Conservation (phyloP, 805 yeast genomes). For the Candida sanyiensis region DNA sequence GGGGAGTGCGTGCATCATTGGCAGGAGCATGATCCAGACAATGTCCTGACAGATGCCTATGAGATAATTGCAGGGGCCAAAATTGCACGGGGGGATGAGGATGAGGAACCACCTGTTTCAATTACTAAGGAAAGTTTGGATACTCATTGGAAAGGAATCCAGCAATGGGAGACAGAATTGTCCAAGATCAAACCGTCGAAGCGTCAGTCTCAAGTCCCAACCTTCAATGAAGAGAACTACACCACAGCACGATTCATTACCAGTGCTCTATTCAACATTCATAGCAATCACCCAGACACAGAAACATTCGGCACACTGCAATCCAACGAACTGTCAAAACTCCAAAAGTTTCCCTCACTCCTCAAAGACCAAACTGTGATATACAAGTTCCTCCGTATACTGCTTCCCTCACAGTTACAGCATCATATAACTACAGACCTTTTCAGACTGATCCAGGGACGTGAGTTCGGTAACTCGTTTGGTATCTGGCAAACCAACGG, state of each 20-base stretch:
- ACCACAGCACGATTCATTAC: slow-evolving; percentile 45
- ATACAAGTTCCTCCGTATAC: slow-evolving; percentile 41
- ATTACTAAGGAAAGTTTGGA: slow-evolving; percentile 21
- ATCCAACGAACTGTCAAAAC: slow-evolving; percentile 45
- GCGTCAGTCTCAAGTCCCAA: slow-evolving; percentile 33
- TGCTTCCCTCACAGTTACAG: slow-evolving; percentile 33
- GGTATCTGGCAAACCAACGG: slow-evolving; percentile 55
- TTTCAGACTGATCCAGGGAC: slow-evolving; percentile 47
- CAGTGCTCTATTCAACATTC: slow-evolving; percentile 30
- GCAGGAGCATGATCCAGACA: slow-evolving; percentile 26
- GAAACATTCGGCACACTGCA: slow-evolving; percentile 38
- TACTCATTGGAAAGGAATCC: slow-evolving; percentile 34
- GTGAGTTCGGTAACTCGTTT: slow-evolving; percentile 62
- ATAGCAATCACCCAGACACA: slow-evolving; percentile 16
- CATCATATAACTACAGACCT: slow-evolving; percentile 32
- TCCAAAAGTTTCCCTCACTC: slow-evolving; percentile 41
- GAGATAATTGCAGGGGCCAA: too few relatives aligned
- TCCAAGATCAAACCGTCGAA: slow-evolving; percentile 33
- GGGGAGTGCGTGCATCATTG: slow-evolving; percentile 38
- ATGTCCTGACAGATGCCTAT: slow-evolving; percentile 17
- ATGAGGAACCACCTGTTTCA: not conserved
- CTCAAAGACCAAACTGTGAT: slow-evolving; percentile 41
- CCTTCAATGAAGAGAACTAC: slow-evolving; percentile 48
- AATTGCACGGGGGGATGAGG: too few relatives aligned
- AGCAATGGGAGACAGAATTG: slow-evolving; percentile 33